Evolutionary conservation across 495 filamentous ascomycete species (phyloP).

Genomic region (Trichocladium uniseriatum): DNA sequence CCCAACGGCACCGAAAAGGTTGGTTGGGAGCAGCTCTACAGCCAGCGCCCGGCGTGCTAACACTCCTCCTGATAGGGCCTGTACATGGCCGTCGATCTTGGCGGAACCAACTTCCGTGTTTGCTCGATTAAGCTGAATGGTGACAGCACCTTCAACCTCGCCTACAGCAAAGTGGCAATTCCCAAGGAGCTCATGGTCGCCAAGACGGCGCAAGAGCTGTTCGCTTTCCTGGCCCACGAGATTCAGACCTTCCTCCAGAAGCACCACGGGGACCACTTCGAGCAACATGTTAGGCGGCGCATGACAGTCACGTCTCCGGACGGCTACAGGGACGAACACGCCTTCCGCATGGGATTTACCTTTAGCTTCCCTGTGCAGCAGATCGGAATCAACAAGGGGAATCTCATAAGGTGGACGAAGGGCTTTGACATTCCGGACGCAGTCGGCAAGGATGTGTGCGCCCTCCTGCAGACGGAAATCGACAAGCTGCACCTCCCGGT

Average conservation of each 20-base stretch:
- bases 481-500: constrained; percentile 81
- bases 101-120: constrained; percentile 96
- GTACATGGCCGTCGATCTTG: constrained; percentile 92
- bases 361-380: constrained; percentile 97
- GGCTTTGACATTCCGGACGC: constrained; percentile 93
- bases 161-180: constrained; percentile 84
- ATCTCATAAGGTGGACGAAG: constrained; percentile 93
- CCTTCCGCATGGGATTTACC: constrained; percentile 90
- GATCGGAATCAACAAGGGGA: constrained; percentile 84
- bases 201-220: constrained; percentile 76
- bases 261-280: constrained; percentile 86
- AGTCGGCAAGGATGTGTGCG: constrained; percentile 88
- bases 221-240: constrained; percentile 86
- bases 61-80: constrained; percentile 53
- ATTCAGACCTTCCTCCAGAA: constrained; percentile 76
- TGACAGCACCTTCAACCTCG: constrained; percentile 84
- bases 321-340: constrained; percentile 52
- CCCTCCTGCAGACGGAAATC: constrained; percentile 81
- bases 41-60: background rate
- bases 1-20: constrained; percentile 97
- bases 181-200: constrained; percentile 85
- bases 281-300: constrained; percentile 53
- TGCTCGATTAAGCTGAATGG: constrained; percentile 89
- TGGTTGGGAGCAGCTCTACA: constrained; percentile 2
- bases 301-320: constrained; percentile 44